Evolutionary conservation across 176 grass and related monocot genomes (phyloP), one percentile per base, ranked within the genome.

Genomic region (Oryza coarctata): DNA sequence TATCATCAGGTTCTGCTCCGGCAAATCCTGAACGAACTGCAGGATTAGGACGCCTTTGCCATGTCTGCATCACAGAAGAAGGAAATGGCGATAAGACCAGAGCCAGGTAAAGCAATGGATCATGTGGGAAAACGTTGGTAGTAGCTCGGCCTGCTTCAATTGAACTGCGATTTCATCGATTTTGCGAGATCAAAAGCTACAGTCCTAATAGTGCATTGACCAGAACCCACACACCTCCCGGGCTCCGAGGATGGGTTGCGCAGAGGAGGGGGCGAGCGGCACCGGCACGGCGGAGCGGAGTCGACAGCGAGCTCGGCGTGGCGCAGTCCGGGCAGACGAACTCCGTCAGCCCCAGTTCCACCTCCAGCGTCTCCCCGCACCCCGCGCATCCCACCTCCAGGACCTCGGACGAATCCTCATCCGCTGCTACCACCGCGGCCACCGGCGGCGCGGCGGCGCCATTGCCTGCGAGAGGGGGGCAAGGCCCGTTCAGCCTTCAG

Each of bases 271-370:
- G 77, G 45, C 26, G 38, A 76, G 73, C 15, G 47, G 47, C 43
- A 45, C 43, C 34, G 61, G 47, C 60, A 70, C 35, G 44, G 25
- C 25, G 14, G 35, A 12, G 75, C 52, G 26, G 81, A 71, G 63
- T 79, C 74, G 41, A 88, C 66, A 7, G 50, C 66, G 43, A 84
- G 63, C 62, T 88, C 86, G 64, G 55, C 38, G 71, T 89, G 32
- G 47, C 70, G 81, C 91, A 93, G 65, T 89, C 84, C 10, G 91
- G 87, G 52, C 91, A 93, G 80, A 79, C 76, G 61, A 79, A 79
- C 38, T 79, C 76, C 28, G 3, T 85, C 9, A 89, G 69, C 13
- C 76, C 76, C 2, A 33, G 31, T 7, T 85, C 82, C 62, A 89
- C 87, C 55, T 81, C 87, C 23, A 89, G 82, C 34, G 76, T 85